Percentiles rank a stretch among this genome's conserved stretches.
Conservation (phyloP, 805 yeast species). For the Candida maesae region DNA sequence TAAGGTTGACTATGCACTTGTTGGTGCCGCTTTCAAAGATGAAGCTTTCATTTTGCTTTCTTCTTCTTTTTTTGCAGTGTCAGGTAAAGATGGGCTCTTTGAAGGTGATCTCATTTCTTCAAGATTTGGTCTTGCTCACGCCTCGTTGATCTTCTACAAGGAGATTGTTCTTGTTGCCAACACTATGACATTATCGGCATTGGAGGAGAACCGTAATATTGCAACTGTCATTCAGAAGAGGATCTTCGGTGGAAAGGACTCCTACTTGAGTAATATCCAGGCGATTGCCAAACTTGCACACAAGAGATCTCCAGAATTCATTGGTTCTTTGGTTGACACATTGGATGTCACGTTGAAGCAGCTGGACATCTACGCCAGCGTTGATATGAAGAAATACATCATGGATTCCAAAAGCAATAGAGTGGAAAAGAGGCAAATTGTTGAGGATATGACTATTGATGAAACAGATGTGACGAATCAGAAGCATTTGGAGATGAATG, state of each 20-base stretch:
- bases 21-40: constrained; percentile 57
- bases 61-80: not conserved
- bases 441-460: constrained; percentile 32
- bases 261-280: constrained; percentile 51
- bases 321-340: constrained; percentile 58
- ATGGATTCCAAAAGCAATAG: constrained; percentile 39
- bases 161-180: constrained; percentile 50
- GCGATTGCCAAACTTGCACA: constrained; percentile 60
- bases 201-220: constrained; percentile 45
- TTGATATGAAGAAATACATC: constrained; percentile 48
- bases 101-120: not conserved
- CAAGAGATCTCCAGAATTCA: constrained; percentile 58
- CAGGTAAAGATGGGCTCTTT: not conserved
- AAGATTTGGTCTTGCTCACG: constrained; percentile 60
- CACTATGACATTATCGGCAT: constrained; percentile 37
- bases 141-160: constrained; percentile 62
- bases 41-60: constrained; percentile 52
- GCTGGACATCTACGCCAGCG: constrained; percentile 61
- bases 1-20: constrained; percentile 38
- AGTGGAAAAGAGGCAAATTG: constrained; percentile 21
- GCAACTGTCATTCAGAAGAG: constrained; percentile 60
- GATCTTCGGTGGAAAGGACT: constrained; percentile 61
- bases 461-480: constrained; percentile 30
- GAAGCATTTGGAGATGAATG: constrained; percentile 29
- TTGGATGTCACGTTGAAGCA: constrained; percentile 62